A percentile compares a stretch with the other conserved stretches of the same genome.
phyloP scores from a whole-genome alignment of 164 flowering plant species.

The Buxus sempervirens region DNA sequence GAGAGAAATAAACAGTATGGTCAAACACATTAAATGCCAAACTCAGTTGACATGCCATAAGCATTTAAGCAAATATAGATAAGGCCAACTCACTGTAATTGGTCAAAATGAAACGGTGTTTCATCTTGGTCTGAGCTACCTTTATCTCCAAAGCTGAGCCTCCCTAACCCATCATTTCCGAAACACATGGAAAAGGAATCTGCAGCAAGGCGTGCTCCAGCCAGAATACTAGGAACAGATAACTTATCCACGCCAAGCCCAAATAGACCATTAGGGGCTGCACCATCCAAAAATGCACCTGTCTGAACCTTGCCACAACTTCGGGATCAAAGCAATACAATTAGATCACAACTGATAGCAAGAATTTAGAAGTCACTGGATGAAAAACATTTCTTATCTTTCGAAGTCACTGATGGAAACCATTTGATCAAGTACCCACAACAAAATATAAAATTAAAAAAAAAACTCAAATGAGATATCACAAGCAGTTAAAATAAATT shows the following conservation, averaged over 20 bases:
- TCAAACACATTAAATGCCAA: not conserved
- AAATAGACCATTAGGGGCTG: conserved; percentile 82
- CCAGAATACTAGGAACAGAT: conserved; percentile 89
- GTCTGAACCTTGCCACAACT: conserved; percentile 85
- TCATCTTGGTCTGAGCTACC: conserved; percentile 64
- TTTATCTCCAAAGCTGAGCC: conserved; percentile 87
- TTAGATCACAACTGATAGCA: not conserved
- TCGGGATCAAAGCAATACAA: conserved; percentile 22
- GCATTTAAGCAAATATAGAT: not conserved
- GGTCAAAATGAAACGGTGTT: conserved; percentile 55
- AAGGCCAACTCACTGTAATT: conserved; percentile 46
- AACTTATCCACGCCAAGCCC: conserved; percentile 72
- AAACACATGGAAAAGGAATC: conserved; percentile 97
- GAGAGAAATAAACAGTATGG: conserved; percentile 13
- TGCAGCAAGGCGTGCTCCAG: conserved; percentile 46
- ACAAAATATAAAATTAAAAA: too few relatives aligned
- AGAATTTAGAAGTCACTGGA: not conserved
- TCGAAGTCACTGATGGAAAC: not conserved
- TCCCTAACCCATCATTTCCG: conserved; percentile 65
- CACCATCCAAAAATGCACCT: conserved; percentile 68
- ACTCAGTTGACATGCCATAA: not conserved
- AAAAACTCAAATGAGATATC: not conserved
- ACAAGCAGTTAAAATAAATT: not conserved
- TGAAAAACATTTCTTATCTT: not conserved
- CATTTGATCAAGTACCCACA: not conserved